These are phyloP conservation scores for Lactarius sanguifluus DNA, from an alignment of 768 basidiomycete species.

Conservation along the genomic window DNA sequence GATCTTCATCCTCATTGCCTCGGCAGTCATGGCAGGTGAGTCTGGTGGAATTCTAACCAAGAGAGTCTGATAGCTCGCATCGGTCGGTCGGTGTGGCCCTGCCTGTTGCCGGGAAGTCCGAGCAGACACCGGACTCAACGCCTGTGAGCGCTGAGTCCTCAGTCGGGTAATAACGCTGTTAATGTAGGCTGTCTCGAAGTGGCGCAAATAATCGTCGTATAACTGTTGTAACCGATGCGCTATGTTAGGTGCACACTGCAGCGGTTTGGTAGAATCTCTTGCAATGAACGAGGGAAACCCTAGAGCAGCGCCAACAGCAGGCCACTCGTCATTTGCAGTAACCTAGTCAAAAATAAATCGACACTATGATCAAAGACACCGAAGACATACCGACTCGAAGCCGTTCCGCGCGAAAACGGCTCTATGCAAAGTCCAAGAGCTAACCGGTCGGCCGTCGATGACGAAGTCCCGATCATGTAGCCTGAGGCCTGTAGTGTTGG, in stretches of 20 bases:
- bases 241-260: constrained; percentile 10
- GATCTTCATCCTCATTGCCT: constrained; percentile 10
- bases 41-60: no score
- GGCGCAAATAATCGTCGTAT: constrained; percentile 8
- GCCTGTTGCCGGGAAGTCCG: constrained; percentile 5
- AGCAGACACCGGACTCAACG: not conserved
- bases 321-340: constrained; percentile 16
- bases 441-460: constrained; percentile 10
- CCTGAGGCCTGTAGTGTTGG: constrained; percentile 1
- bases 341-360: constrained; percentile 7
- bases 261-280: constrained; percentile 1
- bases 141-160: not conserved
- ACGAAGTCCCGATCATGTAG: constrained; percentile 10
- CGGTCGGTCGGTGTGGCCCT: constrained; percentile 15
- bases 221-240: constrained; percentile 14
- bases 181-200: constrained; percentile 16
- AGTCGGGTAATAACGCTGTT: not conserved
- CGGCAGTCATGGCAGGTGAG: not conserved
- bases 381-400: constrained; percentile 9
- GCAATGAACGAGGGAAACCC: constrained; percentile 5
- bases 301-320: constrained; percentile 4
- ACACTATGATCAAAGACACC: not conserved
- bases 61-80: constrained; percentile 15
- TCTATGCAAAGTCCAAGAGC: constrained; percentile 12
- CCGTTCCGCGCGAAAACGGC: constrained; percentile 13